phyloP scores from a whole-genome alignment of 2,329 filamentous ascomycete genomes.

The Aspergillus sp. region DNA sequence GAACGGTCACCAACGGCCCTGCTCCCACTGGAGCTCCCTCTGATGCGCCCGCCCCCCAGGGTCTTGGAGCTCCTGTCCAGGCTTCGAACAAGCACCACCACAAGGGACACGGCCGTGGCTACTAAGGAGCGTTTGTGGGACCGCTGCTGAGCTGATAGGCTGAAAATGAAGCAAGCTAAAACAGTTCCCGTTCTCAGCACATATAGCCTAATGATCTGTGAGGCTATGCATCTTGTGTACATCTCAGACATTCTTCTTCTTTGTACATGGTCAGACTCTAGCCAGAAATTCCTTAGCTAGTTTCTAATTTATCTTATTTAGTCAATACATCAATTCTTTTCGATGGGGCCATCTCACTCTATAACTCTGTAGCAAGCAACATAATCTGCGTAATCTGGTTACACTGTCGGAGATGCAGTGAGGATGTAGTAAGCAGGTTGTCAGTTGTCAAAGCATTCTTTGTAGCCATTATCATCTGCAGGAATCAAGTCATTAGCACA shows the following conservation, averaged over 20 bases:
- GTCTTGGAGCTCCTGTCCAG: conserved; percentile 1
- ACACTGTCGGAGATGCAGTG: too few relatives aligned
- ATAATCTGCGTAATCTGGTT: too few relatives aligned
- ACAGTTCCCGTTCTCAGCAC: too few relatives aligned
- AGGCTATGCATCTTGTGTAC: background rate
- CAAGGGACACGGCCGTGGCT: background rate
- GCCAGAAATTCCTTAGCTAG: background rate
- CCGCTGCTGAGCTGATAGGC: too few relatives aligned
- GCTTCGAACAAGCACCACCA: background rate
- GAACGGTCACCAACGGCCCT: background rate
- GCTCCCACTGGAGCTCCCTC: background rate
- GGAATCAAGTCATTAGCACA: too few relatives aligned
- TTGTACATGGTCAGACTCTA: background rate
- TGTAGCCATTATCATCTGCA: too few relatives aligned
- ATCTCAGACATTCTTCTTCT: background rate
- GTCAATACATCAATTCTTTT: background rate
- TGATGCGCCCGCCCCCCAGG: background rate
- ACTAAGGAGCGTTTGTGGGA: too few relatives aligned
- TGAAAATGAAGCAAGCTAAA: too few relatives aligned
- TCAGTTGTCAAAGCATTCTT: too few relatives aligned
- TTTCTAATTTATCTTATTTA: background rate
- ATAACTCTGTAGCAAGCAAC: too few relatives aligned
- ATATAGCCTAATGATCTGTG: background rate
- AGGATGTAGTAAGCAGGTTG: too few relatives aligned
- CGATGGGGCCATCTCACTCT: background rate